phyloP scores from a whole-genome alignment of 2,329 filamentous ascomycete genomes.

The Paecilomyces sp. region DNA sequence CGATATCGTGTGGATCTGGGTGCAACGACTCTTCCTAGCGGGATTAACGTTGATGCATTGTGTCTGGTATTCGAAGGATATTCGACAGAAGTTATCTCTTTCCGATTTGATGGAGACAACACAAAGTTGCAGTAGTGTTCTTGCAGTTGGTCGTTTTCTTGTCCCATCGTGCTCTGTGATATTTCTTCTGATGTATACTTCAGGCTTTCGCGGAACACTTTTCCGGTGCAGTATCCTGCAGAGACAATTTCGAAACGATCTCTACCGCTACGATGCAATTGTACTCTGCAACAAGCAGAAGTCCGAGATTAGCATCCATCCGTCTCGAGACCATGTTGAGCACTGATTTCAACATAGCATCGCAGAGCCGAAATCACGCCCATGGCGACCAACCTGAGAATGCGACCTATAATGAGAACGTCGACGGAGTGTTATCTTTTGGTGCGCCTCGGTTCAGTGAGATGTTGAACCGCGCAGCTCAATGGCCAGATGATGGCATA shows the following conservation, averaged over 20 bases:
- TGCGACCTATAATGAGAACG: conserved; percentile 1
- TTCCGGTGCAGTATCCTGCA: conserved; percentile 22
- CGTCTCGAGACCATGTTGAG: not conserved
- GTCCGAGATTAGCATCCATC: conserved; percentile 5
- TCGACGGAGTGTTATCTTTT: conserved; percentile 4
- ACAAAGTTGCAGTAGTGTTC: conserved; percentile 18
- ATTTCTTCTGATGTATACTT: conserved; percentile 12
- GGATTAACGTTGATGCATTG: conserved; percentile 23
- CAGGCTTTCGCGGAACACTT: conserved; percentile 22
- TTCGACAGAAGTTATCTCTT: conserved; percentile 16
- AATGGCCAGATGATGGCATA: conserved; percentile 4
- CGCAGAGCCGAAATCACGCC: conserved; percentile 4
- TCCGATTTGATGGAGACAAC: conserved; percentile 16
- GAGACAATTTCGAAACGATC: conserved; percentile 20
- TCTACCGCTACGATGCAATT: conserved; percentile 21
- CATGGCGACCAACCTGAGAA: not conserved
- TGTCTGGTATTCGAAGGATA: conserved; percentile 25
- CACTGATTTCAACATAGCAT: conserved; percentile 7
- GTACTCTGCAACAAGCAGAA: conserved; percentile 7
- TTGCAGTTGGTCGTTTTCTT: not conserved
- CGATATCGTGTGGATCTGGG: conserved; percentile 24
- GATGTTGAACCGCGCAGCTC: conserved; percentile 9
- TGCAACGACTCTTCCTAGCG: conserved; percentile 27
- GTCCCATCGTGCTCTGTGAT: not conserved
- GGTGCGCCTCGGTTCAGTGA: conserved; percentile 8